Conservation (phyloP, 352 stramenopile species). For the Blastocystis sp. region DNA sequence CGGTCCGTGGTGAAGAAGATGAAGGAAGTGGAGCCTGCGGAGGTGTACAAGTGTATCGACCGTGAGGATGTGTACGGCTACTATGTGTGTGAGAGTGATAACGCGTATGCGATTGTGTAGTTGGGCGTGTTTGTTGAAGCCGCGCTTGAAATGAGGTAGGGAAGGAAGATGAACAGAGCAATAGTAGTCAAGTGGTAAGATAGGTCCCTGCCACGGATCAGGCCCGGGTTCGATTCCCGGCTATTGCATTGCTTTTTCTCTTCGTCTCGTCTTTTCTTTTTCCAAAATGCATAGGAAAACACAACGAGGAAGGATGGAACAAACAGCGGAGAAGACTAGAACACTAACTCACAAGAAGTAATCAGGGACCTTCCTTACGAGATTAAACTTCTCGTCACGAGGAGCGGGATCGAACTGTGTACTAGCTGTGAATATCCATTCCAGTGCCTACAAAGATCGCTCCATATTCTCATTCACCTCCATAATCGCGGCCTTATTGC, state of each 20-base stretch:
- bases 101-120: slow-evolving; percentile 36
- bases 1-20: not conserved
- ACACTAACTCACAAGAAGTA: slow-evolving; percentile 81
- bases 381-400: slow-evolving; percentile 84
- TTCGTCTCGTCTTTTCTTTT: slow-evolving; percentile 17
- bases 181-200: slow-evolving; percentile 69
- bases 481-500: slow-evolving; percentile 85
- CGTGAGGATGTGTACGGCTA: slow-evolving; percentile 1
- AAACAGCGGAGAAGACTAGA: not conserved
- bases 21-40: not conserved
- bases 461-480: slow-evolving; percentile 77
- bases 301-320: not conserved
- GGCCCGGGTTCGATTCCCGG: slow-evolving; percentile 46
- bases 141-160: not conserved
- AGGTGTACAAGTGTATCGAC: not conserved
- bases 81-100: slow-evolving; percentile 10
- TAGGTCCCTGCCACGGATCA: slow-evolving; percentile 68
- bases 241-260: slow-evolving; percentile 31
- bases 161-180: not conserved
- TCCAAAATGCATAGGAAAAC: slow-evolving; percentile 5
- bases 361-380: slow-evolving; percentile 85
- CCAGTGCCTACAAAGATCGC: slow-evolving; percentile 43
- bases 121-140: slow-evolving; percentile 7
- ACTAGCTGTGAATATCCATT: slow-evolving; percentile 26
- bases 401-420: slow-evolving; percentile 77